Conservation (phyloP, 768 basidiomycete species). For the Macrocybe gigantea region DNA sequence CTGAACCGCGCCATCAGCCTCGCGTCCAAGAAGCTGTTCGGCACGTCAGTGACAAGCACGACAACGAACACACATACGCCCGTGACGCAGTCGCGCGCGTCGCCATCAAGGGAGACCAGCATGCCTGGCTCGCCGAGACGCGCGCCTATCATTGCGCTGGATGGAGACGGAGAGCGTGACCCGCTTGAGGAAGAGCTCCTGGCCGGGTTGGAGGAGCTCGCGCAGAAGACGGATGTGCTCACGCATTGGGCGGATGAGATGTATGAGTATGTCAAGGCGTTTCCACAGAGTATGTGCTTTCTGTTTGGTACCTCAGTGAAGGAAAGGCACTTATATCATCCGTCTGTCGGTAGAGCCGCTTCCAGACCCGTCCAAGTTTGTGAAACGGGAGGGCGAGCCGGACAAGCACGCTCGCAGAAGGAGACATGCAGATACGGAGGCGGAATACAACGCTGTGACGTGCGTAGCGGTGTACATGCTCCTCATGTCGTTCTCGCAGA, state of each 20-base stretch:
- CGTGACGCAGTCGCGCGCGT: slow-evolving; percentile 23
- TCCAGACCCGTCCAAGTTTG: slow-evolving; percentile 74
- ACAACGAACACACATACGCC: neutral
- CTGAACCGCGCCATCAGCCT: slow-evolving; percentile 74
- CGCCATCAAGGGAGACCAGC: slow-evolving; percentile 29
- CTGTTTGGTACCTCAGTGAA: neutral
- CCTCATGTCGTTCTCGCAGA: slow-evolving; percentile 87
- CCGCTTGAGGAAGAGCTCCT: slow-evolving; percentile 82
- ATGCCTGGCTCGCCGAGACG: slow-evolving; percentile 40
- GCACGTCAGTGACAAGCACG: slow-evolving; percentile 24
- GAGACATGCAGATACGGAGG: slow-evolving; percentile 71
- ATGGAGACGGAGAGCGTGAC: slow-evolving; percentile 44
- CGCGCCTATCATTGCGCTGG: slow-evolving; percentile 45
- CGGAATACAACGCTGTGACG: slow-evolving; percentile 79
- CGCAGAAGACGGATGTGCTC: slow-evolving; percentile 93
- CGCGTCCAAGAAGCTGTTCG: slow-evolving; percentile 80
- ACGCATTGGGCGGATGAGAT: slow-evolving; percentile 95
- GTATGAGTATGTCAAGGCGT: slow-evolving; percentile 81
- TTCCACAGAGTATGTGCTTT: slow-evolving; percentile 67
- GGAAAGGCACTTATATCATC: slow-evolving; percentile 4
- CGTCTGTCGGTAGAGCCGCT: slow-evolving; percentile 56
- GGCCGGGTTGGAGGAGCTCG: slow-evolving; percentile 77
- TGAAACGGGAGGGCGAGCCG: slow-evolving; percentile 62
- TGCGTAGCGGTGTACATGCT: slow-evolving; percentile 88
- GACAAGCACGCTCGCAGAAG: slow-evolving; percentile 65